These are phyloP conservation scores for Lanmaoa rubissima DNA, from an alignment of 768 basidiomycete species.

Conservation along the genomic window DNA sequence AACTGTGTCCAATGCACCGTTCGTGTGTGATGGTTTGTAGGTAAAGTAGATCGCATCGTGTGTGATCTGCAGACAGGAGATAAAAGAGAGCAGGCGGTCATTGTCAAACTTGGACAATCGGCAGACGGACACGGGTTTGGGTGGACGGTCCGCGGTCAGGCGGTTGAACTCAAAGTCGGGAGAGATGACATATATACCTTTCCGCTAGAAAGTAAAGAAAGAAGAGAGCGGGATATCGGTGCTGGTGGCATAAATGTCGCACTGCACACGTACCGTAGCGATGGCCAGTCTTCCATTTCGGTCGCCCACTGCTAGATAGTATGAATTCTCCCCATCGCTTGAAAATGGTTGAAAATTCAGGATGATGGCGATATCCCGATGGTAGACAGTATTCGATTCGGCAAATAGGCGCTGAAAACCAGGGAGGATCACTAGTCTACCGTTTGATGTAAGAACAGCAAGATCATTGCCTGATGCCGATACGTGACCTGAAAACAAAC, in stretches of 20 bases:
- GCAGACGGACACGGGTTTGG: slow-evolving; percentile 31
- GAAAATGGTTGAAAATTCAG: slow-evolving; percentile 25
- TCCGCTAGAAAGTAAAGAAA: slow-evolving; percentile 2
- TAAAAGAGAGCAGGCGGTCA: slow-evolving; percentile 13
- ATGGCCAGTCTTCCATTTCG: slow-evolving; percentile 40
- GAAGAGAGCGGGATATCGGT: background rate
- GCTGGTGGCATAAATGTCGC: background rate
- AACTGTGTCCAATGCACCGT: no score
- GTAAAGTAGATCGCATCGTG: slow-evolving; percentile 52
- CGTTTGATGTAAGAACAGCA: slow-evolving; percentile 29
- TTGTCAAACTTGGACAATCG: slow-evolving; percentile 18
- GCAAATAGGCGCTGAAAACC: slow-evolving; percentile 27
- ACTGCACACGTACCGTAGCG: slow-evolving; percentile 40
- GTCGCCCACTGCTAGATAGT: slow-evolving; percentile 50
- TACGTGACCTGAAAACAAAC: slow-evolving; percentile 36
- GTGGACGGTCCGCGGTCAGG: slow-evolving; percentile 28
- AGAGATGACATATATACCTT: slow-evolving; percentile 29
- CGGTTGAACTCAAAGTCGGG: slow-evolving; percentile 22
- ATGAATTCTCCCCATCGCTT: slow-evolving; percentile 28
- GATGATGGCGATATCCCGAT: slow-evolving; percentile 36
- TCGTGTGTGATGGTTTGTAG: slow-evolving; percentile 19
- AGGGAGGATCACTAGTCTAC: slow-evolving; percentile 28
- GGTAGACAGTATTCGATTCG: slow-evolving; percentile 33
- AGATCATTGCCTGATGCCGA: slow-evolving; percentile 46
- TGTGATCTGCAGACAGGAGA: slow-evolving; percentile 58